These are phyloP conservation scores for Pseudocercospora ulei DNA, from an alignment of 2,329 filamentous ascomycete species.

Conservation along the genomic window DNA sequence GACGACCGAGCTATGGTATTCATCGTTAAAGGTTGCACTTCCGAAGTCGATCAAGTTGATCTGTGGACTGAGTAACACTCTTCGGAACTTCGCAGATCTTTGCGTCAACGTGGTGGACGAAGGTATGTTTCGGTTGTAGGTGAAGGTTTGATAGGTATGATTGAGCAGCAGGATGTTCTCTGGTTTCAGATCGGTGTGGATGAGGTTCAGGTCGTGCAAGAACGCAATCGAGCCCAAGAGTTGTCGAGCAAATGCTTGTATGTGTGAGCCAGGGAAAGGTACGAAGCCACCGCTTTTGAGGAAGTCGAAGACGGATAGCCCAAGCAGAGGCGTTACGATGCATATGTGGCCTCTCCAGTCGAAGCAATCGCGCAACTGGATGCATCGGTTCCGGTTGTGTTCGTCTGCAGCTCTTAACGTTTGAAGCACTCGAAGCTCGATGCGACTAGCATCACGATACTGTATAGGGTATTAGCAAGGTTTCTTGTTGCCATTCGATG, in stretches of 20 bases:
- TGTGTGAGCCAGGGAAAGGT: constrained; percentile 95
- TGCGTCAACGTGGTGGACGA: constrained; percentile 52
- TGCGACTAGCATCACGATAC: constrained; percentile 89
- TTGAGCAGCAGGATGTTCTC: constrained; percentile 59
- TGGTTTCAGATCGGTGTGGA: constrained; percentile 72
- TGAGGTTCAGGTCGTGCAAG: constrained; percentile 90
- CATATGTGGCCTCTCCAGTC: constrained; percentile 97
- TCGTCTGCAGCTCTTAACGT: constrained; percentile 86
- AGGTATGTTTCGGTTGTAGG: constrained; percentile 57
- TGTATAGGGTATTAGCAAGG: constrained; percentile 12
- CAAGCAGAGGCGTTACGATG: constrained; percentile 65
- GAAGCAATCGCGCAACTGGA: constrained; percentile 92
- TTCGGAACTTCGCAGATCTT: constrained; percentile 51
- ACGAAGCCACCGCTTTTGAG: constrained; percentile 91
- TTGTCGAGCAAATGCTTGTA: constrained; percentile 91
- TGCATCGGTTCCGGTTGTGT: constrained; percentile 88
- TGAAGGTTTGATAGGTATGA: constrained; percentile 58
- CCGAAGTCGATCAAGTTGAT: constrained; percentile 60
- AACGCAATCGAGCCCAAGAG: constrained; percentile 97
- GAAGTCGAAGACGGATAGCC: constrained; percentile 97
- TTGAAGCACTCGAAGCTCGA: constrained; percentile 84
- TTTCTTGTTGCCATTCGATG: background rate
- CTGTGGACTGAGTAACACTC: constrained; percentile 55
- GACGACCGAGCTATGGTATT: constrained; percentile 59
- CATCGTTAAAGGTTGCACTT: constrained; percentile 58